These are phyloP conservation scores for Podila epigama DNA, from an alignment of 192 early-diverging fungal species.

Conservation along the genomic window DNA sequence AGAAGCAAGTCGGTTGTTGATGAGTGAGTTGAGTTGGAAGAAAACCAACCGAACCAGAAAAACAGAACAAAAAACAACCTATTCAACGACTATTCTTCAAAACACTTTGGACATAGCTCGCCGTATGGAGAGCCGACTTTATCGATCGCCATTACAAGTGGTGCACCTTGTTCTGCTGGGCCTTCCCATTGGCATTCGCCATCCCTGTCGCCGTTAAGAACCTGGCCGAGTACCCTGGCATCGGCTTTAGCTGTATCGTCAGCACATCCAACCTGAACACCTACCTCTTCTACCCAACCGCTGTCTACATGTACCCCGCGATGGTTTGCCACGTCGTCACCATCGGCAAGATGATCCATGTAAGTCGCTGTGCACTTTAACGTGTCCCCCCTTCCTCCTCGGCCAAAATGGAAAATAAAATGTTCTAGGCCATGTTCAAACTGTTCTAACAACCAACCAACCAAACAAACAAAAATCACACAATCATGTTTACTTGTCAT, in stretches of 20 bases:
- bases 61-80: not conserved
- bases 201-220: conserved; percentile 41
- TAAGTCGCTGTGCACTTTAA: not conserved
- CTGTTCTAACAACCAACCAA: too few relatives aligned
- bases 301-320: conserved; percentile 40
- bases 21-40: too few relatives aligned
- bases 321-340: conserved; percentile 37
- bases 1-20: too few relatives aligned
- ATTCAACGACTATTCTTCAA: not conserved
- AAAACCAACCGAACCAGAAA: not conserved
- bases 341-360: conserved; percentile 41
- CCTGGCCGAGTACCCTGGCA: conserved; percentile 39
- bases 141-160: conserved; percentile 25
- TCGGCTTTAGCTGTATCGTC: conserved; percentile 45
- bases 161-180: conserved; percentile 34
- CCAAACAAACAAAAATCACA: too few relatives aligned
- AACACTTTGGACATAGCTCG: not conserved
- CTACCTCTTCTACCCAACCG: conserved; percentile 41
- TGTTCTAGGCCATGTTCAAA: too few relatives aligned
- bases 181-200: conserved; percentile 23
- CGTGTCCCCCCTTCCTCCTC: too few relatives aligned
- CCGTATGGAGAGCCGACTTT: conserved; percentile 1
- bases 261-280: conserved; percentile 25
- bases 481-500: not conserved
- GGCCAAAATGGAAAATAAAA: too few relatives aligned